Evolutionary conservation across 139 green algal genomes (phyloP).

Genomic region (Choricystis sp.): DNA sequence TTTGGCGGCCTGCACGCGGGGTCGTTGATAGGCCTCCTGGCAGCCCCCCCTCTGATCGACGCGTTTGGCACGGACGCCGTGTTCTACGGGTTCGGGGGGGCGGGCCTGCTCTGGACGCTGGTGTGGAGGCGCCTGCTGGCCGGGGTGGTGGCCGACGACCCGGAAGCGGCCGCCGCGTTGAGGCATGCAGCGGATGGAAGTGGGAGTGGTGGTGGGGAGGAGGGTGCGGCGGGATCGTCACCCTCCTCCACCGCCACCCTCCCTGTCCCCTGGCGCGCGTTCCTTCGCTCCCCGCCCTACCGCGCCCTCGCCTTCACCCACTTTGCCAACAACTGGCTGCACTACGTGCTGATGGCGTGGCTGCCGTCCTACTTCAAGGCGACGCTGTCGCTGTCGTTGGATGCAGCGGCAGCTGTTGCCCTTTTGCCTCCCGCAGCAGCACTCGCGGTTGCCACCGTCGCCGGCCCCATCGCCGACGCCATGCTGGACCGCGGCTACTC

Average conservation of each 20-base stretch:
- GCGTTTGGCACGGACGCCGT: constrained; percentile 63
- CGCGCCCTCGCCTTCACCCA: constrained; percentile 76
- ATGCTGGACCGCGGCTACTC: constrained; percentile 49
- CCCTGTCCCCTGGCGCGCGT: constrained; percentile 65
- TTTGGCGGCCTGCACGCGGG: constrained; percentile 90
- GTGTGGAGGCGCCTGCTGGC: constrained; percentile 54
- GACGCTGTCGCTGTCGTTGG: constrained; percentile 59
- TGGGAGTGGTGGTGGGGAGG: constrained; percentile 1
- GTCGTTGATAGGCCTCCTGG: constrained; percentile 60
- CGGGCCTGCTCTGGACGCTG: constrained; percentile 63
- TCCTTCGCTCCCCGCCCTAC: constrained; percentile 53
- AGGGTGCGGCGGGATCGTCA: background rate
- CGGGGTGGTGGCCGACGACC: constrained; percentile 18
- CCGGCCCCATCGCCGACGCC: constrained; percentile 52
- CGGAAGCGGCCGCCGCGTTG: constrained; percentile 18
- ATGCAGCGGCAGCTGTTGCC: constrained; percentile 34
- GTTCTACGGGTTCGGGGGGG: constrained; percentile 70
- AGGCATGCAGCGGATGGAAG: background rate
- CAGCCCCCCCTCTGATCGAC: constrained; percentile 57
- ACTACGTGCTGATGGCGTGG: constrained; percentile 94
- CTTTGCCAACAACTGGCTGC: constrained; percentile 96
- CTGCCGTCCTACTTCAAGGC: constrained; percentile 90
- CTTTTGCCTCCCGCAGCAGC: constrained; percentile 67
- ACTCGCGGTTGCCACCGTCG: constrained; percentile 24
- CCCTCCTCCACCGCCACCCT: background rate